A percentile compares a stretch with the other conserved stretches of the same genome.
phyloP scores from a whole-genome alignment of 2,329 filamentous ascomycete species.

The Tolypocladium capitatum region DNA sequence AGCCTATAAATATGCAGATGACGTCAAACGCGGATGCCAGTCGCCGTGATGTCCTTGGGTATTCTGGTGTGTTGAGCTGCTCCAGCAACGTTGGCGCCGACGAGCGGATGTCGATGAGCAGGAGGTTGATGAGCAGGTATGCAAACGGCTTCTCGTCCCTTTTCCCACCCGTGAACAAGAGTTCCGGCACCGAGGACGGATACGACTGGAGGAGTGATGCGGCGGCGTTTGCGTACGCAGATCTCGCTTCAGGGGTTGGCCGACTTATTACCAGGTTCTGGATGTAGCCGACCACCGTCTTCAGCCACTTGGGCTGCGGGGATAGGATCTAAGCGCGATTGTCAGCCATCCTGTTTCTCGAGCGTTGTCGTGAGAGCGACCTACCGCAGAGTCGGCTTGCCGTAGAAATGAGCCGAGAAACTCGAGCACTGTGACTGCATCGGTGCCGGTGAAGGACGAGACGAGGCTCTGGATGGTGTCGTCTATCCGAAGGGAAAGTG shows the following conservation, averaged over 20 bases:
- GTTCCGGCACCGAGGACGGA: slow-evolving; percentile 26
- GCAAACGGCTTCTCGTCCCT: slow-evolving; percentile 39
- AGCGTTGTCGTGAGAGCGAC: slow-evolving; percentile 5
- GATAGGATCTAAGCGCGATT: slow-evolving; percentile 29
- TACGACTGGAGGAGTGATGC: slow-evolving; percentile 45
- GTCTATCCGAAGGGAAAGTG: slow-evolving; percentile 29
- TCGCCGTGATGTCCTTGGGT: slow-evolving; percentile 35
- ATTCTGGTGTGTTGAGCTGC: slow-evolving; percentile 41
- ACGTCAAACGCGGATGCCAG: slow-evolving; percentile 50
- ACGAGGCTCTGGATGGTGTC: slow-evolving; percentile 32
- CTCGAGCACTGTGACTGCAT: slow-evolving; percentile 44
- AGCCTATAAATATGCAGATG: slow-evolving; percentile 46
- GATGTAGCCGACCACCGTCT: slow-evolving; percentile 31
- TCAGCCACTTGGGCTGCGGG: slow-evolving; percentile 39
- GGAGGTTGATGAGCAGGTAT: slow-evolving; percentile 50
- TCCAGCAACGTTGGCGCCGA: slow-evolving; percentile 47
- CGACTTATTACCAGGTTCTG: slow-evolving; percentile 39
- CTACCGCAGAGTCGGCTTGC: slow-evolving; percentile 33
- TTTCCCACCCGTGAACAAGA: slow-evolving; percentile 38
- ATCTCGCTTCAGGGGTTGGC: slow-evolving; percentile 40
- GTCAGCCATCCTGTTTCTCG: slow-evolving; percentile 1
- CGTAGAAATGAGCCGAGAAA: slow-evolving; percentile 42
- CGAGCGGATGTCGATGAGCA: slow-evolving; percentile 52
- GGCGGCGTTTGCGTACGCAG: slow-evolving; percentile 45
- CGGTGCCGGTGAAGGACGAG: slow-evolving; percentile 42